Base-by-base conservation (phyloP, 768 basidiomycete species). In the Xerocomellus dryophilus region DNA sequence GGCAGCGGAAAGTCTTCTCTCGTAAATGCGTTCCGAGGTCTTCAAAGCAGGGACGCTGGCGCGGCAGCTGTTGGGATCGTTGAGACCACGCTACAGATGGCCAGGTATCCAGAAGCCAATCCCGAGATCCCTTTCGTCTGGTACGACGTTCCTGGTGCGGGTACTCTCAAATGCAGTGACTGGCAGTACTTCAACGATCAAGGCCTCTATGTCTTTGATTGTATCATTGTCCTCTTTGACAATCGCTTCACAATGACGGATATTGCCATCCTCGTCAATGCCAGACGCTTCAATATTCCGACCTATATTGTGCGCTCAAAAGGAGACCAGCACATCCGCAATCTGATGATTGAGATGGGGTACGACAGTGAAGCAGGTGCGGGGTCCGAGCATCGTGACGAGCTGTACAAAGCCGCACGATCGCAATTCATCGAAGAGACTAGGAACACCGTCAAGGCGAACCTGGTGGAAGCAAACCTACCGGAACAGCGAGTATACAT, bases 401-500 rank as follows among this genome's bases (percentile, higher is more conserved):
- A 46, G 17, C 29, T 56, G 39, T 62, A 56, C 43, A 43, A 15
- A 14, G 18, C 54, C n/a, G 64, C 64, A 12, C 58, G 60, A 7
- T 50, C 47, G 41, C 43, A 66, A 27, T 66, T 64, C 44, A 60
- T 66, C 18, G 39, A 56, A 29, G 50, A 61, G 38, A 66, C 65
- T 5, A 45, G 58, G 10, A 38, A 51, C 20, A 61, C 40, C 41
- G 53, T 66, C 7, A 44, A 53, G 43, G 31, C 21, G 23, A 59
- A 57, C 50, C 51, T 66, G 42, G 29, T 44, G 18, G 54, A 54
- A 4, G 60, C 65, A 4, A 44, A 50, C 39, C 42, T 66, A 20
- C 62, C 62, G 4, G 48, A 63, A 8, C 51, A 61, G 35, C 65
- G 54, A 39, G 65, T 58, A 3, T 66, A 66, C 35, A 54, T 66